Conservation (phyloP, 2,329 filamentous ascomycete genomes). For the Pseudocercospora macadamiae region DNA sequence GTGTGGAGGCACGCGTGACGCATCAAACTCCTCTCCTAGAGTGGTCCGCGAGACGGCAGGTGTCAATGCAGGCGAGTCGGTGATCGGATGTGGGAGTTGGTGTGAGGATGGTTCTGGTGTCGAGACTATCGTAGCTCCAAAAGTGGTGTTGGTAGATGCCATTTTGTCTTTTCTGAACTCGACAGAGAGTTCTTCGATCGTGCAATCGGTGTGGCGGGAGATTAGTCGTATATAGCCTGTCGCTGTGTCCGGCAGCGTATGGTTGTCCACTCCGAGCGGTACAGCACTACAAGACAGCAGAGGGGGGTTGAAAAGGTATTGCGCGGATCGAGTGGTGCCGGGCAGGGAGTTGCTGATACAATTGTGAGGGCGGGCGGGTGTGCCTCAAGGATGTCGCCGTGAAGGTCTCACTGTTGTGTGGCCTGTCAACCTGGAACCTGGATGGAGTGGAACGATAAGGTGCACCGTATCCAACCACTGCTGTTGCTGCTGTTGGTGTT, state of each 20-base stretch:
- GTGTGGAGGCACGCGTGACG: conserved; percentile 43
- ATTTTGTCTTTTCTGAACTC: conserved; percentile 9
- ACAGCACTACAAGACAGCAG: neutral
- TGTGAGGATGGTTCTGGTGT: conserved; percentile 24
- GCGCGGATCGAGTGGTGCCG: conserved; percentile 11
- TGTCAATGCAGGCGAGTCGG: conserved; percentile 41
- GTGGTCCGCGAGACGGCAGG: conserved; percentile 36
- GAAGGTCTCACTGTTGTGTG: conserved; percentile 4
- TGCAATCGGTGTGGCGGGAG: neutral
- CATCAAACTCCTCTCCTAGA: conserved; percentile 39
- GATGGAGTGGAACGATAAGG: neutral
- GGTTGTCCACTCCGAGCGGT: neutral
- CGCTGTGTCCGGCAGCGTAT: neutral
- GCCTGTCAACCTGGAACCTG: conserved; percentile 1
- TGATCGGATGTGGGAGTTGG: conserved; percentile 34
- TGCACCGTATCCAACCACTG: conserved; percentile 1
- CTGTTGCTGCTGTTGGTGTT: neutral
- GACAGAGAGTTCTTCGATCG: neutral
- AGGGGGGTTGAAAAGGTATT: neutral
- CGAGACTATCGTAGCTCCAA: conserved; percentile 48
- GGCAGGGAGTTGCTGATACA: conserved; percentile 10
- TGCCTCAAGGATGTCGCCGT: conserved; percentile 4
- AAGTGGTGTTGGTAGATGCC: conserved; percentile 37
- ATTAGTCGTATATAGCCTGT: neutral
- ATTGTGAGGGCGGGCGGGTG: neutral